Evolutionary conservation across 768 basidiomycete species (phyloP).

Genomic region (Lentinula lateritia): DNA sequence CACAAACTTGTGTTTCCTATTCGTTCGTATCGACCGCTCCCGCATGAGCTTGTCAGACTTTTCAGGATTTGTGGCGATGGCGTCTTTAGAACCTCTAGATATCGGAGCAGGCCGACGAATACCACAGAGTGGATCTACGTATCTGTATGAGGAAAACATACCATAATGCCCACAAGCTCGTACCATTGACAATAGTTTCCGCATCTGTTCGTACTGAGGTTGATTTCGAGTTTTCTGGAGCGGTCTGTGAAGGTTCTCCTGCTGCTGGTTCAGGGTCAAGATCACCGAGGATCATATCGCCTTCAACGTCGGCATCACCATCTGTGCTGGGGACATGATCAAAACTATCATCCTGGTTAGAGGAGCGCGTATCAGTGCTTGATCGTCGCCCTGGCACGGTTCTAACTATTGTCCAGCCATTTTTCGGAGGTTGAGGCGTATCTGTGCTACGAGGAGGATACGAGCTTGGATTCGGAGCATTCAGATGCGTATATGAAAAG

Average conservation of each 20-base stretch:
- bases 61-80: conserved; percentile 27
- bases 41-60: conserved; percentile 59
- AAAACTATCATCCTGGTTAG: conserved; percentile 7
- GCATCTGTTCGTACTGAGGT: conserved; percentile 57
- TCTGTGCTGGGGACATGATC: conserved; percentile 19
- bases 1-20: conserved; percentile 75
- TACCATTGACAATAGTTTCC: conserved; percentile 76
- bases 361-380: conserved; percentile 4
- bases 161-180: conserved; percentile 14
- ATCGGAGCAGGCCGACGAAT: conserved; percentile 27
- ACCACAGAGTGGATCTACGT: conserved; percentile 55
- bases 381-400: conserved; percentile 17
- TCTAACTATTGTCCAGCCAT: conserved; percentile 76
- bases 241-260: conserved; percentile 18
- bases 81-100: conserved; percentile 16
- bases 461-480: conserved; percentile 68
- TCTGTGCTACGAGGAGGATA: conserved; percentile 56
- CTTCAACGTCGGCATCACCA: conserved; percentile 63
- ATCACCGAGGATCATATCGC: conserved; percentile 73
- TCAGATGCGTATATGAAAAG: conserved; percentile 78
- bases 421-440: conserved; percentile 35
- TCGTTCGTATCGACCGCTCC: conserved; percentile 73
- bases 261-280: conserved; percentile 50
- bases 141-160: conserved; percentile 9
- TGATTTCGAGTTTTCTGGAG: conserved; percentile 39